Evolutionary conservation across 257 asterid genomes (phyloP).

Genomic region (Asclepias syriaca): DNA sequence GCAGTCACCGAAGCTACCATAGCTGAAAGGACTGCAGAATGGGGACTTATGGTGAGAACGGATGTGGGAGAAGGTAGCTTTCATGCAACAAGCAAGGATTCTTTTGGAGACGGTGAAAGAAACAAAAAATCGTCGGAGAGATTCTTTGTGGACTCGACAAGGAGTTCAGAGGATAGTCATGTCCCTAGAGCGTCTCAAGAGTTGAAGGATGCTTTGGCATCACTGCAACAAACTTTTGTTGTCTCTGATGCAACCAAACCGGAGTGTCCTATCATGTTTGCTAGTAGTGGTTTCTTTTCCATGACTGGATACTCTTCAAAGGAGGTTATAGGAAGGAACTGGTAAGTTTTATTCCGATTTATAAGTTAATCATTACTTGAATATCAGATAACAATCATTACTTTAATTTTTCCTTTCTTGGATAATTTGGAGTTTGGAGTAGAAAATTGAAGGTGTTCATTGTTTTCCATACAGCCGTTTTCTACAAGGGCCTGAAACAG

Average conservation of each 20-base stretch:
- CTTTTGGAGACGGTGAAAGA: conserved; percentile 47
- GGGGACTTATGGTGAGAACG: conserved; percentile 70
- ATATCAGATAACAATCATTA: not conserved
- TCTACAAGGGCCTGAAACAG: conserved; percentile 92
- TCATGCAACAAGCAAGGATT: conserved; percentile 30
- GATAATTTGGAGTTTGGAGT: conserved; percentile 14
- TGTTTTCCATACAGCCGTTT: conserved; percentile 75
- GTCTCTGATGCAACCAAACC: conserved; percentile 97
- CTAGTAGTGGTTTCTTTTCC: conserved; percentile 86
- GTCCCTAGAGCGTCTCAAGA: conserved; percentile 90
- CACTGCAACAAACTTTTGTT: conserved; percentile 94
- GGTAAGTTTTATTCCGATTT: conserved; percentile 43
- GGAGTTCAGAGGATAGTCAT: conserved; percentile 48
- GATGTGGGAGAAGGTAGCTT: conserved; percentile 63
- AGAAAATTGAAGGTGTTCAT: conserved; percentile 23
- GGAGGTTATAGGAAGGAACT: conserved; percentile 81
- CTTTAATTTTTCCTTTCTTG: not conserved
- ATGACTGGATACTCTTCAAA: conserved; percentile 88
- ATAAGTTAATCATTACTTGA: not conserved
- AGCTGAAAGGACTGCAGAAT: conserved; percentile 69
- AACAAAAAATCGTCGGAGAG: conserved; percentile 42
- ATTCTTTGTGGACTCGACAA: conserved; percentile 33
- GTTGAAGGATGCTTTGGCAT: conserved; percentile 80
- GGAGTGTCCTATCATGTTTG: conserved; percentile 86
- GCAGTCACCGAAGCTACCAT: conserved; percentile 31